Percentiles rank a stretch among this genome's conserved stretches.
These are phyloP conservation scores for Globisporangium abappressorium DNA, from an alignment of 352 stramenopile species.

Conservation along the genomic window DNA sequence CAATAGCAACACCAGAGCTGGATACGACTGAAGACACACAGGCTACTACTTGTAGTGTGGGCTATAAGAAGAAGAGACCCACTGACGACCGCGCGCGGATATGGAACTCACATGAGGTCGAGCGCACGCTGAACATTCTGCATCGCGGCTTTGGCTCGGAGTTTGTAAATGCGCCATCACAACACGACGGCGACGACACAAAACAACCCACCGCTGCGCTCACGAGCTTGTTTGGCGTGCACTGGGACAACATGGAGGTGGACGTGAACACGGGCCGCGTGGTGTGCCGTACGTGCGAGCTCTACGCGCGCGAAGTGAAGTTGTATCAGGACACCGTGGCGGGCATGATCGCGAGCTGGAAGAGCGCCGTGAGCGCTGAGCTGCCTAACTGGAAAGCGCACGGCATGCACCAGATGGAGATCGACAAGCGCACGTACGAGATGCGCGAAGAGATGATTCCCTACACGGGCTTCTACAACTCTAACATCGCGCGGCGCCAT, in stretches of 20 bases:
- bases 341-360: conserved; percentile 42
- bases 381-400: conserved; percentile 43
- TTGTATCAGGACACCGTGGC: conserved; percentile 45
- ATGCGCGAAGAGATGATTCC: conserved; percentile 59
- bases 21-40: not conserved
- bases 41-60: not conserved
- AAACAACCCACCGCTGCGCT: conserved; percentile 6
- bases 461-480: conserved; percentile 55
- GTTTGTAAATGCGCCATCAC: conserved; percentile 12
- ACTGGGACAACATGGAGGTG: conserved; percentile 59
- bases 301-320: conserved; percentile 47
- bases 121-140: conserved; percentile 11
- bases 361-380: conserved; percentile 29
- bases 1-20: not conserved
- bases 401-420: conserved; percentile 60
- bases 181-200: conserved; percentile 1
- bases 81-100: not conserved
- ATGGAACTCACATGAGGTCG: not conserved
- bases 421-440: conserved; percentile 53
- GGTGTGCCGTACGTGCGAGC: conserved; percentile 31
- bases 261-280: conserved; percentile 29
- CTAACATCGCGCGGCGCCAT: conserved; percentile 48
- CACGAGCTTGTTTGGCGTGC: conserved; percentile 55
- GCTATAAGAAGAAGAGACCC: not conserved
- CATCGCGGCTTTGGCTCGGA: conserved; percentile 14